Evolutionary conservation across 2,329 filamentous ascomycete genomes (phyloP).

Genomic region (Pseudonectria buxi): DNA sequence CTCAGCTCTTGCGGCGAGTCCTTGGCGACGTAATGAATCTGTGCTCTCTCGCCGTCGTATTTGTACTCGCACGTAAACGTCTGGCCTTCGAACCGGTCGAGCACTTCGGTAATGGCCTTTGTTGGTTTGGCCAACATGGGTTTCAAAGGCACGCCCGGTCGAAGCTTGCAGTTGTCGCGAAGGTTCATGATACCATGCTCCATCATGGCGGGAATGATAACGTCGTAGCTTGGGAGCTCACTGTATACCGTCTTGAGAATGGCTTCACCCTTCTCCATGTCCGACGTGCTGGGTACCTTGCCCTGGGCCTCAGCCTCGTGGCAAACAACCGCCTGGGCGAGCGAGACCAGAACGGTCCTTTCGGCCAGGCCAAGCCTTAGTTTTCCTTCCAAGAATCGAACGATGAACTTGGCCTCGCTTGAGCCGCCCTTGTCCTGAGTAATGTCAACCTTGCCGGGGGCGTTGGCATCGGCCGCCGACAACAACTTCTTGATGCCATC

Average conservation of each 20-base stretch:
- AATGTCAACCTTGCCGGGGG: constrained; percentile 76
- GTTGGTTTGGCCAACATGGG: constrained; percentile 98
- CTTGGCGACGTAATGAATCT: constrained; percentile 93
- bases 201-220: constrained; percentile 85
- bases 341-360: constrained; percentile 80
- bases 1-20: constrained; percentile 65
- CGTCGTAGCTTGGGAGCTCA: constrained; percentile 89
- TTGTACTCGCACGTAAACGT: constrained; percentile 99
- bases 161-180: constrained; percentile 78
- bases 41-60: constrained; percentile 96
- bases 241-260: constrained; percentile 89
- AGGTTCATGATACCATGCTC: constrained; percentile 80
- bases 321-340: constrained; percentile 80
- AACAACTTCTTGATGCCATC: constrained; percentile 93
- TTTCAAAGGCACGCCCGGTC: constrained; percentile 89
- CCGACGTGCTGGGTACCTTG: constrained; percentile 63
- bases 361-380: constrained; percentile 86
- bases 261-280: constrained; percentile 76
- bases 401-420: constrained; percentile 90
- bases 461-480: constrained; percentile 76
- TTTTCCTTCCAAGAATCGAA: constrained; percentile 92
- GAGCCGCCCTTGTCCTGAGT: constrained; percentile 86
- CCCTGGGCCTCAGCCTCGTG: constrained; percentile 71
- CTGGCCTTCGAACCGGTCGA: constrained; percentile 92
- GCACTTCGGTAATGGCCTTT: constrained; percentile 94